Base-by-base conservation (phyloP, 1,284 basidiomycete genomes). In the Malassezia vespertilionis region DNA sequence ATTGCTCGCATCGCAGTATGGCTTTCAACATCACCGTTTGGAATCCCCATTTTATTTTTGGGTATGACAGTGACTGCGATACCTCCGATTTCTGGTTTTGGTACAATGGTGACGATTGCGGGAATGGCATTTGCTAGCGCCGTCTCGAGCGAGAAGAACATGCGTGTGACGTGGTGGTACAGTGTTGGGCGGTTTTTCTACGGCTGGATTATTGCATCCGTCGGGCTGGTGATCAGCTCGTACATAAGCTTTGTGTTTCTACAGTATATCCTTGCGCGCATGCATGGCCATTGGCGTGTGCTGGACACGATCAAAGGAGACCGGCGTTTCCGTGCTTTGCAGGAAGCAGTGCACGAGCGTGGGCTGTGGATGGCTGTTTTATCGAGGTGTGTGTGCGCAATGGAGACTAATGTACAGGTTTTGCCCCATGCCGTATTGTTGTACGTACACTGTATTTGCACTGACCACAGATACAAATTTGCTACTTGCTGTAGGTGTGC, bases 71-170 rank as follows among this genome's bases (percentile, higher is more conserved):
- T 50, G 1, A 38, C 33, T 30, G 40, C 53, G 12, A 57, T 69
- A 24, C 66, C 66, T 4, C 66, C 66, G 2, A 44, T 61, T 21
- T 40, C 58, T 30, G 66, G 66, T 8, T 69, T 68, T 39, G 59
- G 60, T 4, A 63, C 61, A 0, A 34, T 44, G 7, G 53, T 68
- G 23, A 68, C 65, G 2, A 43, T 69, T 2, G 60, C 53, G 30
- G 65, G 66, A 2, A 9, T 68, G 60, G 56, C 65, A 54, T 24
- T 50, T 54, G 26, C 52, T 35, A 22, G 47, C 44, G 2, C 42
- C 33, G 11, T 21, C 5, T 12, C 39, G 5, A 14, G 45, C 34
- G 10, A 53, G 37, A 1, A 12, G 38, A 41, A 24, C 46, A 44
- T 18, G 21, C 37, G 15, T 15, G 22, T 27, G 14, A 34, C 12